A percentile compares a stretch with the other conserved stretches of the same genome.
These are phyloP conservation scores for Dryas drummondii DNA, from an alignment of 306 rosid species.

Conservation along the genomic window DNA sequence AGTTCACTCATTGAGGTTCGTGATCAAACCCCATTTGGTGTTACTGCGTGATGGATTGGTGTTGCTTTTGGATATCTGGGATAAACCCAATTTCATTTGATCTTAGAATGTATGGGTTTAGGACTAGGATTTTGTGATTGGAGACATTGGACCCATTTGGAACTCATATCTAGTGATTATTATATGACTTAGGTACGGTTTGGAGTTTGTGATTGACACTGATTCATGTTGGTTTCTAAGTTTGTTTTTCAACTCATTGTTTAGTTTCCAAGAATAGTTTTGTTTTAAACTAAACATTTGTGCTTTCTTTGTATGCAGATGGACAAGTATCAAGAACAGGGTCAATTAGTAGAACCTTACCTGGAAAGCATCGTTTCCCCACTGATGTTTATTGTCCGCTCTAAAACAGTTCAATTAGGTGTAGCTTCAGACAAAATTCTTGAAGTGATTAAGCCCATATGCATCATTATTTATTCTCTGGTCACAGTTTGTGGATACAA, in stretches of 20 bases:
- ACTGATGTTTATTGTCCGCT: constrained; percentile 69
- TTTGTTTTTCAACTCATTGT: neutral
- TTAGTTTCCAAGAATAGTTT: neutral
- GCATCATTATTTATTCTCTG: constrained; percentile 68
- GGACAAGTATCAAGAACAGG: constrained; percentile 98
- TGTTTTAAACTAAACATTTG: neutral
- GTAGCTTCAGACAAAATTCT: constrained; percentile 56
- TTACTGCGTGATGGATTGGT: neutral
- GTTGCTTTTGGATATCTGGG: neutral
- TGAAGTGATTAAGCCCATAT: constrained; percentile 73
- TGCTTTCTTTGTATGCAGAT: constrained; percentile 47
- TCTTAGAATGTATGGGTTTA: neutral
- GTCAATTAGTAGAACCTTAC: constrained; percentile 90
- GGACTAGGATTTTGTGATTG: neutral
- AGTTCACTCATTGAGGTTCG: neutral
- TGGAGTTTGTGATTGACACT: neutral
- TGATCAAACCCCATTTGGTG: neutral
- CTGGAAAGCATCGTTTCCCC: constrained; percentile 86
- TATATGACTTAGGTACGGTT: neutral
- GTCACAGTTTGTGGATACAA: constrained; percentile 90
- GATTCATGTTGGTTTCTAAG: neutral
- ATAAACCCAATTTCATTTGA: constrained; percentile 1
- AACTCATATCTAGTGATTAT: neutral
- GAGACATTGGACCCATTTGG: neutral
- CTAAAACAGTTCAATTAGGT: constrained; percentile 64